These are phyloP conservation scores for Aspergillus fijiensis DNA, from an alignment of 2,329 filamentous ascomycete genomes.

Conservation along the genomic window DNA sequence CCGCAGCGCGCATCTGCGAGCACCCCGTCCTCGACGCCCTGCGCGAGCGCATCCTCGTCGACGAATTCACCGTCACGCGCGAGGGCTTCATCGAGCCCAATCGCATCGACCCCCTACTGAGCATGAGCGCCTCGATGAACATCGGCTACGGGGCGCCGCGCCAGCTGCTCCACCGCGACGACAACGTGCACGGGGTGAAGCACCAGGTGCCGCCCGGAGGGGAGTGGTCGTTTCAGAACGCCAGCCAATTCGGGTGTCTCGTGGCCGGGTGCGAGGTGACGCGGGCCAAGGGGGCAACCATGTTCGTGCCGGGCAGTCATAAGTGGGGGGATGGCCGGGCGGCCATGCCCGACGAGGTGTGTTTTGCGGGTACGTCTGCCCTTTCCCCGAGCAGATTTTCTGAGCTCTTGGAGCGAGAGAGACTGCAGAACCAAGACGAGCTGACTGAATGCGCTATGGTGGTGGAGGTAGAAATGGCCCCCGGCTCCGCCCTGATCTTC, in stretches of 20 bases:
- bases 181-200: conserved; percentile 31
- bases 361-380: conserved; percentile 31
- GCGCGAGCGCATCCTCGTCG: conserved; percentile 25
- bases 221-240: conserved; percentile 16
- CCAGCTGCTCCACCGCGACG: conserved; percentile 33
- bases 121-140: conserved; percentile 28
- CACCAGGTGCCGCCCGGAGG: conserved; percentile 14
- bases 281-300: conserved; percentile 34
- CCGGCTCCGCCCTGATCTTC: conserved; percentile 39
- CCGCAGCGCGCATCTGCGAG: conserved; percentile 25
- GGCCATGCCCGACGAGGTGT: conserved; percentile 28
- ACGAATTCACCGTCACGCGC: conserved; percentile 22
- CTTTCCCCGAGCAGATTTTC: background rate
- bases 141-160: conserved; percentile 32
- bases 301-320: conserved; percentile 35
- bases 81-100: conserved; percentile 23
- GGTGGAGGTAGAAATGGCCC: conserved; percentile 32
- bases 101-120: conserved; percentile 28
- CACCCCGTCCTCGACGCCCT: conserved; percentile 25
- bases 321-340: conserved; percentile 29
- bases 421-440: too few species aligned
- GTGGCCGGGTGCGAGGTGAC: conserved; percentile 30
- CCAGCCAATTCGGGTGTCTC: conserved; percentile 28
- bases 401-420: too few species aligned
- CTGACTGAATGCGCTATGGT: background rate